Conservation (phyloP, 169 alveolate genomes). For the Plasmodium cynomolgi region DNA sequence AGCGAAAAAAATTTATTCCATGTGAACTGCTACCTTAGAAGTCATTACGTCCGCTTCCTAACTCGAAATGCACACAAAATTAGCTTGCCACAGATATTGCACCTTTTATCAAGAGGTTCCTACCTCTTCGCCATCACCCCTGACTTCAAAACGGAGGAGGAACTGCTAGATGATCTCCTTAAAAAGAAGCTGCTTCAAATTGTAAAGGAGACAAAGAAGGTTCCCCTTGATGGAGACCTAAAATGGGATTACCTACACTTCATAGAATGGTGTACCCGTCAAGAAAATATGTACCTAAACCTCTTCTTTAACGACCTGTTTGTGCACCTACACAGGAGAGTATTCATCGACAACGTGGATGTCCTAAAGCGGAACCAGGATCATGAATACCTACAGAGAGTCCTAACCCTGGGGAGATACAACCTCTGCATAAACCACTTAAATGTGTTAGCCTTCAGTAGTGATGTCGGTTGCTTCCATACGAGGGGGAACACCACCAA, state of each 20-base stretch:
- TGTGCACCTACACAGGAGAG: background rate
- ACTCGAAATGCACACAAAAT: constrained; percentile 15
- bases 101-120: background rate
- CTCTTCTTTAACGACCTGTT: constrained; percentile 22
- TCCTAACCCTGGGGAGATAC: background rate
- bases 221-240: constrained; percentile 6
- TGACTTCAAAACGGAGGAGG: background rate
- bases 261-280: background rate
- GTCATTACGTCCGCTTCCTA: constrained; percentile 10
- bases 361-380: background rate
- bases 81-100: background rate
- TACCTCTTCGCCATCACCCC: constrained; percentile 13
- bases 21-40: background rate
- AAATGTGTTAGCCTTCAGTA: background rate
- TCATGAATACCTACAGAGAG: background rate
- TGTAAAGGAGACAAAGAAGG: background rate
- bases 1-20: constrained; percentile 18
- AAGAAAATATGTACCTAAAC: background rate
- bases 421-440: background rate
- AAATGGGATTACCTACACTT: constrained; percentile 14
- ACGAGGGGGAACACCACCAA: background rate
- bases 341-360: constrained; percentile 10
- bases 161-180: background rate
- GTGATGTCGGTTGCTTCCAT: background rate
- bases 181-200: background rate